Evolutionary conservation across 805 yeast genomes (phyloP).

Genomic region (Candida koratica): DNA sequence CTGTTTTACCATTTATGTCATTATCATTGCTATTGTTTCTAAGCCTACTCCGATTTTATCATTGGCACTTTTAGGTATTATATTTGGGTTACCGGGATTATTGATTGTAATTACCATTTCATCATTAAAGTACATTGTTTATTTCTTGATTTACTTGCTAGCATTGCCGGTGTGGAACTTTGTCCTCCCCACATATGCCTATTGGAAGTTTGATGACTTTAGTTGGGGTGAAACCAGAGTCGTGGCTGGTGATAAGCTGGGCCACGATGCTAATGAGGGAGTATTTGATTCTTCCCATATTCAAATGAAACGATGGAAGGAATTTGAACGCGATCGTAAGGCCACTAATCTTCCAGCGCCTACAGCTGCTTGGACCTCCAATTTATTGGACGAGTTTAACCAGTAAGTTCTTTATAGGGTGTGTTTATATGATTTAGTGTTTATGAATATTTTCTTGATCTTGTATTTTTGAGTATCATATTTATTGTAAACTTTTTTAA

Average conservation of each 20-base stretch:
- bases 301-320: constrained; percentile 91
- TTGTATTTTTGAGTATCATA: too few species aligned
- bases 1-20: constrained; percentile 74
- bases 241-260: constrained; percentile 62
- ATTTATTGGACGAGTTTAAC: constrained; percentile 13
- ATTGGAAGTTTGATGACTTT: constrained; percentile 94
- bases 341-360: constrained; percentile 25
- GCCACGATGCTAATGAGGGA: constrained; percentile 69
- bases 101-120: constrained; percentile 80
- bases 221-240: constrained; percentile 95
- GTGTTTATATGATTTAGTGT: not conserved
- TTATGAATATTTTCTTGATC: too few species aligned
- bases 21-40: constrained; percentile 64
- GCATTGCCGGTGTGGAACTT: constrained; percentile 96
- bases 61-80: constrained; percentile 66
- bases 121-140: constrained; percentile 62
- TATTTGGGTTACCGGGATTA: constrained; percentile 82
- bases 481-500: too few species aligned
- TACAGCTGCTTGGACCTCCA: constrained; percentile 45
- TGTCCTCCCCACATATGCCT: constrained; percentile 79
- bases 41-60: constrained; percentile 76
- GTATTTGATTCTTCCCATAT: constrained; percentile 89
- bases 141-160: constrained; percentile 72
- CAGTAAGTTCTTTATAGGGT: not conserved
- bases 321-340: constrained; percentile 72